Conservation (phyloP, 805 yeast species). For the Teunomyces barrocoloradensis region DNA sequence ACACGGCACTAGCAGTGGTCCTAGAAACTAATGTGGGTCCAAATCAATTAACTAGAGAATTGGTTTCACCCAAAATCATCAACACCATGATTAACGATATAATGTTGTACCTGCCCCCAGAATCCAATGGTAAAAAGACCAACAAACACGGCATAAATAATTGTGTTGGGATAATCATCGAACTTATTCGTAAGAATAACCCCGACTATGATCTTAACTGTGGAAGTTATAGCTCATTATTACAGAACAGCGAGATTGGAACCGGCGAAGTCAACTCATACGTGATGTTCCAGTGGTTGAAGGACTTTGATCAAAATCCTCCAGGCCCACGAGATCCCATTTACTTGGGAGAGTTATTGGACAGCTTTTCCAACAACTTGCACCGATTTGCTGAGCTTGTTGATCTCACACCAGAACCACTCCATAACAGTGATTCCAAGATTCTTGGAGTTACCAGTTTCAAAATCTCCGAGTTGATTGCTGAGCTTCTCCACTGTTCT, state of each 20-base stretch:
- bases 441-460: slow-evolving; percentile 90
- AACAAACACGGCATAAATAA: slow-evolving; percentile 89
- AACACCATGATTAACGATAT: slow-evolving; percentile 69
- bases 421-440: slow-evolving; percentile 13
- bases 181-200: slow-evolving; percentile 90
- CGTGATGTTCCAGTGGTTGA: slow-evolving; percentile 44
- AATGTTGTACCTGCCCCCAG: slow-evolving; percentile 41
- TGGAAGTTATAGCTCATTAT: slow-evolving; percentile 70
- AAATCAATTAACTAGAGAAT: slow-evolving; percentile 85
- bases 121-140: slow-evolving; percentile 13
- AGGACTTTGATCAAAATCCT: slow-evolving; percentile 74
- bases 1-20: slow-evolving; percentile 64
- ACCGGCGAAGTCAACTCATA: slow-evolving; percentile 39
- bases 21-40: slow-evolving; percentile 95
- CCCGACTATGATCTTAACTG: slow-evolving; percentile 93
- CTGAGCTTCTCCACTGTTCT: slow-evolving; percentile 95
- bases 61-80: slow-evolving; percentile 74
- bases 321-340: slow-evolving; percentile 93
- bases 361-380: slow-evolving; percentile 71
- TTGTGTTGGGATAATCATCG: slow-evolving; percentile 93
- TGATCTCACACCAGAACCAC: slow-evolving; percentile 29
- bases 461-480: slow-evolving; percentile 86
- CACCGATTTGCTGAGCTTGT: slow-evolving; percentile 67
- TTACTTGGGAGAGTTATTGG: slow-evolving; percentile 81
- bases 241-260: slow-evolving; percentile 25